phyloP scores from a whole-genome alignment of 2,329 filamentous ascomycete species.

The Apiospora hydei region DNA sequence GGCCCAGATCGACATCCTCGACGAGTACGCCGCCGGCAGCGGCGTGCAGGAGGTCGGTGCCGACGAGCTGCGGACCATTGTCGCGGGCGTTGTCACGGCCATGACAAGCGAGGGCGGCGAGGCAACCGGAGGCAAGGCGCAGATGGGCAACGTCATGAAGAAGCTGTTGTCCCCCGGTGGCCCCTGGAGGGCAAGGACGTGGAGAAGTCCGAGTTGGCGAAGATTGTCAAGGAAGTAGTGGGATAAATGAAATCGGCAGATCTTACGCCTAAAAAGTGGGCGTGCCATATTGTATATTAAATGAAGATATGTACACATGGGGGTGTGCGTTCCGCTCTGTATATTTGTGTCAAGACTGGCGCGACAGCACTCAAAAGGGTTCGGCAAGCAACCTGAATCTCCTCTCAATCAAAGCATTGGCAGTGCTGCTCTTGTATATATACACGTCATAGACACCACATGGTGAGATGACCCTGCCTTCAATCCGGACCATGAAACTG shows the following conservation, averaged over 20 bases:
- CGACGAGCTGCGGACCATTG: slow-evolving; percentile 63
- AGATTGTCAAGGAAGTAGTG: slow-evolving; percentile 62
- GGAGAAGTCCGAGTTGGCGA: slow-evolving; percentile 67
- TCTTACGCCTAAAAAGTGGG: slow-evolving; percentile 86
- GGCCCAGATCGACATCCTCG: slow-evolving; percentile 68
- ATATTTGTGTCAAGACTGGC: not conserved
- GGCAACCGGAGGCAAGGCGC: slow-evolving; percentile 49
- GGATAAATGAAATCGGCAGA: slow-evolving; percentile 67
- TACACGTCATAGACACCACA: not conserved
- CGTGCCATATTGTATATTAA: slow-evolving; percentile 51
- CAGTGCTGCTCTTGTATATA: not conserved
- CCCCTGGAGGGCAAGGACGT: slow-evolving; percentile 69
- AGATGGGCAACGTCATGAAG: slow-evolving; percentile 70
- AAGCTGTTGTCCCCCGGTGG: slow-evolving; percentile 57
- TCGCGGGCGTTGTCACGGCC: slow-evolving; percentile 59
- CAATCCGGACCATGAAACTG: not conserved
- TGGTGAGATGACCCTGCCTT: no score
- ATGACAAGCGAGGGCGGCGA: slow-evolving; percentile 56
- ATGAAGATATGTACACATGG: no score
- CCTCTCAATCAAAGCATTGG: not conserved
- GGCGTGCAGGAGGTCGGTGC: slow-evolving; percentile 65
- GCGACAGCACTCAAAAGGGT: not conserved
- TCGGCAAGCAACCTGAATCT: not conserved
- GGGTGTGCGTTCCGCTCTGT: not conserved
- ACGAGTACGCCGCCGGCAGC: slow-evolving; percentile 68